Conservation (phyloP, 176 grass and related monocot species). For the Ananas comosus region DNA sequence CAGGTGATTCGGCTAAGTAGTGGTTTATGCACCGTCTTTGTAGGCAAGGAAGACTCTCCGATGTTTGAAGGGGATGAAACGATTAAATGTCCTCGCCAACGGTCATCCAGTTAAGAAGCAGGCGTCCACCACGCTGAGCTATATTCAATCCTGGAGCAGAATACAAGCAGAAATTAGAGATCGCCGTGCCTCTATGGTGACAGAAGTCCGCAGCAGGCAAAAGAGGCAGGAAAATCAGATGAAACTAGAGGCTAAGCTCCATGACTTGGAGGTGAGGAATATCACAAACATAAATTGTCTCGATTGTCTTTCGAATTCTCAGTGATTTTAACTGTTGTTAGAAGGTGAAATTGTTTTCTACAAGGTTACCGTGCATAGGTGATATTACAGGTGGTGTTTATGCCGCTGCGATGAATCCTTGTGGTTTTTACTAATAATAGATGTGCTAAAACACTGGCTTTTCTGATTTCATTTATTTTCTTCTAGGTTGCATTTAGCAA, state of each 20-base stretch:
- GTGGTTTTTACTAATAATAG: neutral
- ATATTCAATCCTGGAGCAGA: constrained; percentile 81
- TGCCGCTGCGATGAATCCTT: neutral
- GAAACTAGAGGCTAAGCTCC: constrained; percentile 82
- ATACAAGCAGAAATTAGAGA: constrained; percentile 78
- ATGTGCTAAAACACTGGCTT: neutral
- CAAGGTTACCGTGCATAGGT: neutral
- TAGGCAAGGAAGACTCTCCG: constrained; percentile 76
- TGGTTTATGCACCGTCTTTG: neutral
- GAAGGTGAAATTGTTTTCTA: neutral
- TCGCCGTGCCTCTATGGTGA: constrained; percentile 73
- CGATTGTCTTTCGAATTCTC: neutral
- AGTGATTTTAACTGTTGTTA: neutral
- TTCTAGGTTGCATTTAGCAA: neutral
- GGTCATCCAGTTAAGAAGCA: constrained; percentile 68
- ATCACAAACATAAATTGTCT: neutral
- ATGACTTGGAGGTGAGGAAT: constrained; percentile 65
- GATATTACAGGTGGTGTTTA: neutral
- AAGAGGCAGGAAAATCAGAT: constrained; percentile 84
- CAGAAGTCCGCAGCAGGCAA: constrained; percentile 75
- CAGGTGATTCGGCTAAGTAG: neutral
- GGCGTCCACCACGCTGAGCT: constrained; percentile 50
- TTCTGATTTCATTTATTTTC: neutral
- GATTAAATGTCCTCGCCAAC: constrained; percentile 39
- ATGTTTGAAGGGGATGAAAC: constrained; percentile 60